phyloP scores from a whole-genome alignment of 495 filamentous ascomycete genomes.

The Platismatia glauca region DNA sequence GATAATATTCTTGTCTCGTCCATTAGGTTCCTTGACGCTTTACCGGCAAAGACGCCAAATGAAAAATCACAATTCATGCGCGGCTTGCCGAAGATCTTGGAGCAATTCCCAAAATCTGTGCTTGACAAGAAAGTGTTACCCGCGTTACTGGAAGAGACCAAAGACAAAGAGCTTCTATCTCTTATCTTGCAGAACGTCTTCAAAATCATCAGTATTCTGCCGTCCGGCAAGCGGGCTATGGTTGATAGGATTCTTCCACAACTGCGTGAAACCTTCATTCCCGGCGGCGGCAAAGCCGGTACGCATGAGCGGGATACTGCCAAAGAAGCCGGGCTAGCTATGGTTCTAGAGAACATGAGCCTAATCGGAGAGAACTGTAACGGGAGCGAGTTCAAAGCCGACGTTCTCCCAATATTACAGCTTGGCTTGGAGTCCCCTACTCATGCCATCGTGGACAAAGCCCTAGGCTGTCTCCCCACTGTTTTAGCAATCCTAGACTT shows the following conservation, averaged over 20 bases:
- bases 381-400: constrained; percentile 84
- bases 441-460: constrained; percentile 76
- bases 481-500: constrained; percentile 83
- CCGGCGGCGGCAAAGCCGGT: constrained; percentile 38
- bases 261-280: constrained; percentile 72
- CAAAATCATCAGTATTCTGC: constrained; percentile 67
- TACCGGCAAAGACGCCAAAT: constrained; percentile 82
- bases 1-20: constrained; percentile 94
- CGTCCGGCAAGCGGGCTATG: constrained; percentile 66
- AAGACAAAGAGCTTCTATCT: constrained; percentile 77
- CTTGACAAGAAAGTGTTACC: constrained; percentile 91
- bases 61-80: constrained; percentile 90
- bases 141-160: constrained; percentile 79
- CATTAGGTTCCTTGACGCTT: constrained; percentile 81
- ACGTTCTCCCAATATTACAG: constrained; percentile 77
- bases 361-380: constrained; percentile 69
- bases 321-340: constrained; percentile 82
- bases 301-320: constrained; percentile 64
- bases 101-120: constrained; percentile 84
- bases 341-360: constrained; percentile 72
- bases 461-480: constrained; percentile 61
- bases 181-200: constrained; percentile 85
- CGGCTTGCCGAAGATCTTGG: constrained; percentile 74
- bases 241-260: constrained; percentile 75
- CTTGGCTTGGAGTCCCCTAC: constrained; percentile 79